Evolutionary conservation across 495 filamentous ascomycete genomes (phyloP).

Genomic region (Geoglossum glabrum): DNA sequence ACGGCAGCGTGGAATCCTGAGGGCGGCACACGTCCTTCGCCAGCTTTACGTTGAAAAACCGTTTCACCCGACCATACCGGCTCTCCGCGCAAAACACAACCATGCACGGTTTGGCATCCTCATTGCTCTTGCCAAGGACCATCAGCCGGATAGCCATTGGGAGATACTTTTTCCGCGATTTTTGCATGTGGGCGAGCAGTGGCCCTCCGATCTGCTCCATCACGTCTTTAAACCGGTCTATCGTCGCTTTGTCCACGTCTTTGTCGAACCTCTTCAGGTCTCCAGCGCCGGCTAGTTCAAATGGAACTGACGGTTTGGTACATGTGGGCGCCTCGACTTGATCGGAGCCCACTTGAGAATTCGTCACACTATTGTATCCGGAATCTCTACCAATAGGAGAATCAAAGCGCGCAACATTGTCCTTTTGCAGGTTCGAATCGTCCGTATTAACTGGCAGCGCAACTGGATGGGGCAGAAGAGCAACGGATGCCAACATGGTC

Average conservation of each 20-base stretch:
- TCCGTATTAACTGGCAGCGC: too few relatives aligned
- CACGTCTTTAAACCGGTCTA: slow-evolving; percentile 15
- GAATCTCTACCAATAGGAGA: too few relatives aligned
- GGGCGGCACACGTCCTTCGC: slow-evolving; percentile 11
- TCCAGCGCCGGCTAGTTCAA: neutral
- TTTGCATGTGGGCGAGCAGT: slow-evolving; percentile 8
- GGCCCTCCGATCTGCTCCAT: slow-evolving; percentile 7
- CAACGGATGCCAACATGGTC: too few relatives aligned
- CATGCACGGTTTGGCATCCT: slow-evolving; percentile 11
- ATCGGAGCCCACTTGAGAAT: too few relatives aligned
- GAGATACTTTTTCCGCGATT: neutral
- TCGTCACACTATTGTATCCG: too few relatives aligned
- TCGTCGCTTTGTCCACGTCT: slow-evolving; percentile 4
- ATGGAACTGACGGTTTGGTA: neutral
- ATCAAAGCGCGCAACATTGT: too few relatives aligned
- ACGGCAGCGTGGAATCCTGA: slow-evolving; percentile 2
- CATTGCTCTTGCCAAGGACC: slow-evolving; percentile 10
- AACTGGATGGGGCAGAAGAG: too few relatives aligned
- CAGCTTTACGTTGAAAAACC: slow-evolving; percentile 11
- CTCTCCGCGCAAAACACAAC: slow-evolving; percentile 11
- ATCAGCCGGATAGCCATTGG: slow-evolving; percentile 10
- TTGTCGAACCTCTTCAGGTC: slow-evolving; percentile 6
- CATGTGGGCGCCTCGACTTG: neutral
- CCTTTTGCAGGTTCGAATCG: too few relatives aligned
- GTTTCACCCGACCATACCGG: slow-evolving; percentile 6